Evolutionary conservation across 768 basidiomycete genomes (phyloP), one percentile per base, ranked within the genome.

Genomic region (Hygrophorus pudorinus): DNA sequence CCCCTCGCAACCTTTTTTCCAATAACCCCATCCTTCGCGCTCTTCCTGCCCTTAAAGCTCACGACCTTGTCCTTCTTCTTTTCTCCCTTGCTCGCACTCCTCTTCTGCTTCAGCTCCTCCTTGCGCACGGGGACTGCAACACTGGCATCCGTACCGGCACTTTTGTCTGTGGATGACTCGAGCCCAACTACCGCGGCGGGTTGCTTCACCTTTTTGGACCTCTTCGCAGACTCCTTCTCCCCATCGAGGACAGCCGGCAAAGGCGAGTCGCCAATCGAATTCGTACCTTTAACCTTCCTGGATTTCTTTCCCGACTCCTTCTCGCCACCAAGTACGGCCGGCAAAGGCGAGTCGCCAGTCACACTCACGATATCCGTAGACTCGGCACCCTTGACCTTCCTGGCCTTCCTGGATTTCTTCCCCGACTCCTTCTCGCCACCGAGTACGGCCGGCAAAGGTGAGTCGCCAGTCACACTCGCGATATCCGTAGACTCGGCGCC

Each of bases 71-170:
- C 43, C 31, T 59, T 17, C 63, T 84, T 84, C 65, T 73, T 79
- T 59, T 74, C 74, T 2, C 67, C 66, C 38, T 63, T 58, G 29
- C 57, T 63, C 1, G 55, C 59, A 16, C 58, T 58, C 43, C 68
- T 66, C 56, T 81, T 81, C 56, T 69, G 65, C 62, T 79, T 79
- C 50, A 74, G 52, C 48, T 76, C 76, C 13, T 69, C 65, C 38
- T 56, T 65, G 6, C 62, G 66, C 41, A 72, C 45, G 2, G 53
- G 41, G 10, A 51, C 49, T 10, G 49, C 45, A 34, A 21, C 11
- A 9, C n/a, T 32, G 9, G 51, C 48, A 17, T 34, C 14, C 18
- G 46, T 46, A 43, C 54, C 54, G 9, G 35, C 20, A 38, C 52
- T 53, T 29, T 54, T 52, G 45, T 48, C 30, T 7, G 49, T 21